Base-by-base conservation (phyloP, 805 yeast genomes). In the Maudiozyma serrabonitensis region DNA sequence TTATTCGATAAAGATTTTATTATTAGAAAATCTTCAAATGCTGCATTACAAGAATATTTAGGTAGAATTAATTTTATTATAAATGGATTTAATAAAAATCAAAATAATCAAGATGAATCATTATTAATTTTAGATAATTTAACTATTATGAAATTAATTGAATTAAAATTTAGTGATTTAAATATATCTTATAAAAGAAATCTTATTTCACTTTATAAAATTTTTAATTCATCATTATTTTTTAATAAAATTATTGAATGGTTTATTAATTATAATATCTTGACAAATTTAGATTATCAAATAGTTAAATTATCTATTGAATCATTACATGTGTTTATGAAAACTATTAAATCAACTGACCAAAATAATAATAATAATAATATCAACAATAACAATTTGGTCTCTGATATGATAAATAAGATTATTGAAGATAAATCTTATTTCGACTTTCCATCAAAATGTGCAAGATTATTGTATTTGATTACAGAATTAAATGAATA, bases 1-100 rank as follows among this genome's bases (percentile, higher is more conserved):
- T 72, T 87, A 45, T 82, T 83, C 59, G 98, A 90, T 61, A 68
- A 73, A 21, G 96, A 89, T 48, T 69, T 87, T 18, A 74, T 81
- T 51, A 77, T 89, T 6, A 72, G 96, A 49, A 71, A 95, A 50
- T 90, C 96, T 16, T 82, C 90, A 1, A 72, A 87, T 5, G 96
- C 97, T 0, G 91, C 93, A 0, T 58, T 90, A 6, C 97, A 90
- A 60, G 98, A 90, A 58, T 72, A 84, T 15, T 62, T 87, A 2
- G 98, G 98, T 0, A 69, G 97, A 37, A 18, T 41, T 3, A 16
- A 13, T 8, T 8, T 13, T 18, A 45, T 16, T 15, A 6, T 12
- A 9, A 16, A 35, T n/a, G 28, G 25, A n/a, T 21, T 13, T 11
- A 31, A 31, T 82, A 2, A 28, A 28, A 28, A 9, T 9, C 3